Percentiles rank a stretch among this genome's conserved stretches.
These are phyloP conservation scores for Corymbia maculata DNA, from an alignment of 345 rosid genomes.

Conservation along the genomic window DNA sequence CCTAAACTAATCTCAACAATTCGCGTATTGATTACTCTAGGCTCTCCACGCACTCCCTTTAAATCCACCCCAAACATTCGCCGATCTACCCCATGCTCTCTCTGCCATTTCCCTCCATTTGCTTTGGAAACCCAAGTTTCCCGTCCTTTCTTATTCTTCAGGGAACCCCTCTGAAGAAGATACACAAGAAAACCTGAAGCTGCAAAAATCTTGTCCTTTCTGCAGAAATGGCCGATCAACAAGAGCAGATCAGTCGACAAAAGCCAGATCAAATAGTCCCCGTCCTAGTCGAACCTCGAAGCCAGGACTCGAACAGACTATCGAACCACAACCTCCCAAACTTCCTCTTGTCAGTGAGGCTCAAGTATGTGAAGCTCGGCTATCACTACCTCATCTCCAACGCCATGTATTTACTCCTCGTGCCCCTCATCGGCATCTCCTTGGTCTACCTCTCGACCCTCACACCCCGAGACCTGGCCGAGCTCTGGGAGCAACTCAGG, in stretches of 20 bases:
- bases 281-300: not conserved
- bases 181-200: not conserved
- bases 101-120: not conserved
- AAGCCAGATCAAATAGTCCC: not conserved
- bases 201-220: not conserved
- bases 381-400: too few species aligned
- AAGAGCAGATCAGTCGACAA: not conserved
- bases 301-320: not conserved
- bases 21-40: not conserved
- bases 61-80: too few species aligned
- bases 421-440: not conserved
- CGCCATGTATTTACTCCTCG: not conserved
- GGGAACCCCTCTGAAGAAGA: not conserved
- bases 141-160: not conserved
- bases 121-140: not conserved
- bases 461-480: not conserved
- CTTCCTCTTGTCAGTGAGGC: not conserved
- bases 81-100: not conserved
- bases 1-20: not conserved
- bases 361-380: too few species aligned
- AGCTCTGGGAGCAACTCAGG: not conserved
- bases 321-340: conserved; percentile 3
- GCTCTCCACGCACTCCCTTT: not conserved
- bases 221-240: not conserved
- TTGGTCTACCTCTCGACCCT: conserved; percentile 2